Conservation (phyloP, 352 stramenopile species). For the Globisporangium barbulae region DNA sequence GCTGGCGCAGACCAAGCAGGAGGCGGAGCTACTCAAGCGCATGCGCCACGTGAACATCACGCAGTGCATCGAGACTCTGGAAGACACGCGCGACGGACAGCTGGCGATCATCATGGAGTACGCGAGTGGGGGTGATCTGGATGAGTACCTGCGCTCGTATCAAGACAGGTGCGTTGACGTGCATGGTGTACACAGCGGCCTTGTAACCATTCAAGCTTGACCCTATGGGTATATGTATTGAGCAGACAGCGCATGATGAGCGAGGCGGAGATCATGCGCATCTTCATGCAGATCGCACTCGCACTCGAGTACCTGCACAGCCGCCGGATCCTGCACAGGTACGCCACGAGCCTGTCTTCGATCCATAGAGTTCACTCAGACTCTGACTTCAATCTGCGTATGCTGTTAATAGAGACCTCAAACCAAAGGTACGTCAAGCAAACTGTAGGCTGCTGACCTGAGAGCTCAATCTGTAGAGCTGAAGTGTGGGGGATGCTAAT, state of each 20-base stretch:
- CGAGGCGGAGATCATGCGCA: constrained; percentile 55
- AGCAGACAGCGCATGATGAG: constrained; percentile 18
- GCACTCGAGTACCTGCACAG: constrained; percentile 62
- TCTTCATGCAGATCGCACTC: constrained; percentile 64
- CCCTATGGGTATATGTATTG: constrained; percentile 5
- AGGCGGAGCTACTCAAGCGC: constrained; percentile 46
- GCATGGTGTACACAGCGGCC: not conserved
- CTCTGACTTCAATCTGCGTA: not conserved
- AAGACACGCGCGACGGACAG: constrained; percentile 12
- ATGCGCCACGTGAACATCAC: constrained; percentile 69
- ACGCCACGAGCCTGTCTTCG: not conserved
- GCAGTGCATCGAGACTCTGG: constrained; percentile 47
- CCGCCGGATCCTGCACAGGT: constrained; percentile 63
- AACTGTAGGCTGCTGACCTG: not conserved
- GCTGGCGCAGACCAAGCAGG: constrained; percentile 18
- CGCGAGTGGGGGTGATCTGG: constrained; percentile 55
- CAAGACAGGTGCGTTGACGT: constrained; percentile 1
- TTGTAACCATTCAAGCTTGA: not conserved
- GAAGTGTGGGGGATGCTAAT: not conserved
- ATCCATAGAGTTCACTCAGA: not conserved
- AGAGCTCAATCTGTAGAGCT: not conserved
- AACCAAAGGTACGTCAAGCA: constrained; percentile 33
- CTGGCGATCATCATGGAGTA: constrained; percentile 78
- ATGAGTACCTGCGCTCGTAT: constrained; percentile 30
- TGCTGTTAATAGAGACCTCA: constrained; percentile 9